Conservation (phyloP, 495 filamentous ascomycete species). For the Cercophora newfieldiana region DNA sequence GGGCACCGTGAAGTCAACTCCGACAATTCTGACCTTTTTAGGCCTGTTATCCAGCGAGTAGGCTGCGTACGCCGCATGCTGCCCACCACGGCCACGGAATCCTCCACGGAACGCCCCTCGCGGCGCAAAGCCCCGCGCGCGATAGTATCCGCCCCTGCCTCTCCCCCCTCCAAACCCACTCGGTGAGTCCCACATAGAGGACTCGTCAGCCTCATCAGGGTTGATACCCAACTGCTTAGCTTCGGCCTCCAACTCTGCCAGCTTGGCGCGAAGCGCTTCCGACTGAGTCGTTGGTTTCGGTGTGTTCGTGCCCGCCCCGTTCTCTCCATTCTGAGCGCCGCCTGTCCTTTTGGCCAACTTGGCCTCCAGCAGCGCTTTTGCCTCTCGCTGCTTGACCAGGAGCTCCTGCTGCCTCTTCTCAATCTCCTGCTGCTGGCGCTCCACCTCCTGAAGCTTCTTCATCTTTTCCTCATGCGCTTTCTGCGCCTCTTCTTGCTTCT, state of each 20-base stretch:
- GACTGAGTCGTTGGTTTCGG: slow-evolving; percentile 40
- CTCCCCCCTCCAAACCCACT: slow-evolving; percentile 50
- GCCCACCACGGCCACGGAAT: slow-evolving; percentile 60
- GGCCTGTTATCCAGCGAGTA: slow-evolving; percentile 87
- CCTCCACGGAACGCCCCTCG: slow-evolving; percentile 48
- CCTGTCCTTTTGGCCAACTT: slow-evolving; percentile 53
- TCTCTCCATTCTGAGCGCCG: slow-evolving; percentile 22
- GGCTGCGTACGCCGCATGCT: slow-evolving; percentile 58
- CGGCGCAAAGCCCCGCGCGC: slow-evolving; percentile 46
- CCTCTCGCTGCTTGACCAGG: slow-evolving; percentile 70
- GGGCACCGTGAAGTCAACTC: slow-evolving; percentile 62
- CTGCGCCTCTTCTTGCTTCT: slow-evolving; percentile 77
- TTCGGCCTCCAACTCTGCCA: slow-evolving; percentile 83
- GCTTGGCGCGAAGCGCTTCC: slow-evolving; percentile 68
- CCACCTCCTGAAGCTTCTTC: slow-evolving; percentile 71
- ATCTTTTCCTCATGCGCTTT: slow-evolving; percentile 74
- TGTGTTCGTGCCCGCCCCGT: slow-evolving; percentile 17
- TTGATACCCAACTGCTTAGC: slow-evolving; percentile 79
- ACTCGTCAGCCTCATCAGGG: slow-evolving; percentile 46
- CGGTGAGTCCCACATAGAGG: slow-evolving; percentile 31
- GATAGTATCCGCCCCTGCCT: slow-evolving; percentile 32
- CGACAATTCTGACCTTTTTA: slow-evolving; percentile 70
- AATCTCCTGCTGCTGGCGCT: slow-evolving; percentile 68
- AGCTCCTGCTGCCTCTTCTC: slow-evolving; percentile 77
- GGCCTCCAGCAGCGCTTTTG: slow-evolving; percentile 65